phyloP scores from a whole-genome alignment of 768 basidiomycete species.

The Xanthoconium purpureum region DNA sequence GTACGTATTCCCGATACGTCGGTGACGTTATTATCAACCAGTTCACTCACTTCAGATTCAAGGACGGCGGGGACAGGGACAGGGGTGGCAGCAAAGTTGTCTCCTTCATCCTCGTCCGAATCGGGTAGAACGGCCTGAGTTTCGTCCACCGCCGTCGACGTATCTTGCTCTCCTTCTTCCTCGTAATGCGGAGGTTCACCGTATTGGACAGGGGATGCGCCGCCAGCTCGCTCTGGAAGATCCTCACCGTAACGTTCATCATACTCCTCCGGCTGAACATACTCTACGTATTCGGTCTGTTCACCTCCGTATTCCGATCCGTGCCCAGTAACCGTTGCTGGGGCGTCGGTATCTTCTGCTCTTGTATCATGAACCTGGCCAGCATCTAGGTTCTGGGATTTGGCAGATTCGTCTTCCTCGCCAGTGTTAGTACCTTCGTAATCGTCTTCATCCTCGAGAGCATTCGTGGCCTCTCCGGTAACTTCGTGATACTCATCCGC shows the following conservation, averaged over 20 bases:
- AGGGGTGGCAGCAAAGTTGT: constrained; percentile 14
- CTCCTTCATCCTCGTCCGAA: constrained; percentile 15
- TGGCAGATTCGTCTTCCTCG: constrained; percentile 18
- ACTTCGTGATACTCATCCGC: constrained; percentile 18
- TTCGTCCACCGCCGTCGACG: constrained; percentile 20
- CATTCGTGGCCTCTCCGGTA: constrained; percentile 9
- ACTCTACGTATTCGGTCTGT: constrained; percentile 33
- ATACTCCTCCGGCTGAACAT: constrained; percentile 34
- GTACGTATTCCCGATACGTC: constrained; percentile 4
- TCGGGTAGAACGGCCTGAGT: constrained; percentile 7
- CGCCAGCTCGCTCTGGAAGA: constrained; percentile 29
- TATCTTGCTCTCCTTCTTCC: constrained; percentile 23
- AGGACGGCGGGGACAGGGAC: constrained; percentile 3
- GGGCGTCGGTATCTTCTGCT: constrained; percentile 23
- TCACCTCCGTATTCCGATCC: constrained; percentile 27
- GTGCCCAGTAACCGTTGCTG: constrained; percentile 4
- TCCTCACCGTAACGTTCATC: constrained; percentile 37
- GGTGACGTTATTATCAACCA: background rate
- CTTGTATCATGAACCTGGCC: constrained; percentile 26
- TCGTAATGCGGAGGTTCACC: constrained; percentile 21
- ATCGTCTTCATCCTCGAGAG: constrained; percentile 22
- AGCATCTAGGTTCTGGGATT: constrained; percentile 25
- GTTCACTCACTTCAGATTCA: constrained; percentile 6
- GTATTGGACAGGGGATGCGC: constrained; percentile 9
- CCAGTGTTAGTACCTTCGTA: constrained; percentile 17